Percentiles rank a stretch among this genome's conserved stretches.
Evolutionary conservation across 2,329 filamentous ascomycete genomes (phyloP).

Genomic region (Fusarium setosum): DNA sequence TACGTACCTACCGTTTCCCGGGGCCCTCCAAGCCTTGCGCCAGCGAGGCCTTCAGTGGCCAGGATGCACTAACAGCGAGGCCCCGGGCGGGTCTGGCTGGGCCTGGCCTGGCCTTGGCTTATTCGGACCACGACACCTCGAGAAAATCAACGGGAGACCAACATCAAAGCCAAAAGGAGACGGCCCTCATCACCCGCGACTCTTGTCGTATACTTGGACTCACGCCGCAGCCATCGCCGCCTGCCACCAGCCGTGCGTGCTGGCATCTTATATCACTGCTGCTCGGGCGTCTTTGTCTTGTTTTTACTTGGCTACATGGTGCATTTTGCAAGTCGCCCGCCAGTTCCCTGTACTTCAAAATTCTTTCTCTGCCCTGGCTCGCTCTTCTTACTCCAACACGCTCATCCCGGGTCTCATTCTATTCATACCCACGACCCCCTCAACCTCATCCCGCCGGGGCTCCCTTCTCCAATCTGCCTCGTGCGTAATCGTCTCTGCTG

Average conservation of each 20-base stretch:
- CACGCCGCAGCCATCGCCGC: constrained; percentile 13
- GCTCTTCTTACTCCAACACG: constrained; percentile 45
- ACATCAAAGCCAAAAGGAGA: constrained; percentile 50
- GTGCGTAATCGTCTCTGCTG: constrained; percentile 16
- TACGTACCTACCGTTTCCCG: too few species aligned
- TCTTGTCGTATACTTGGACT: constrained; percentile 30
- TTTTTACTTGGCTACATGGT: constrained; percentile 18
- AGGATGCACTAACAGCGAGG: constrained; percentile 35
- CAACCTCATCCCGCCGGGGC: constrained; percentile 27
- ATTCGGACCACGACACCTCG: constrained; percentile 55
- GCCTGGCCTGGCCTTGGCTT: constrained; percentile 41
- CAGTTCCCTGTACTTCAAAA: constrained; percentile 45
- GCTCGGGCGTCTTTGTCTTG: constrained; percentile 24
- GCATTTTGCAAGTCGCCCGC: constrained; percentile 37
- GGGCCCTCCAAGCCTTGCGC: constrained; percentile 25
- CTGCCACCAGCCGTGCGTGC: not conserved
- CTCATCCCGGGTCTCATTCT: constrained; percentile 37
- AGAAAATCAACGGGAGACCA: constrained; percentile 50
- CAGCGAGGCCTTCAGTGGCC: constrained; percentile 31
- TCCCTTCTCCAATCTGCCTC: constrained; percentile 11
- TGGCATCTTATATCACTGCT: constrained; percentile 1
- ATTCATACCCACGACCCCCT: constrained; percentile 37
- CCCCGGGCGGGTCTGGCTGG: constrained; percentile 31
- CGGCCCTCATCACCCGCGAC: constrained; percentile 38
- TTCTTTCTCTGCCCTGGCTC: constrained; percentile 46